These are phyloP conservation scores for Silene coronaria DNA, from an alignment of 179 eudicot genomes.

Conservation along the genomic window DNA sequence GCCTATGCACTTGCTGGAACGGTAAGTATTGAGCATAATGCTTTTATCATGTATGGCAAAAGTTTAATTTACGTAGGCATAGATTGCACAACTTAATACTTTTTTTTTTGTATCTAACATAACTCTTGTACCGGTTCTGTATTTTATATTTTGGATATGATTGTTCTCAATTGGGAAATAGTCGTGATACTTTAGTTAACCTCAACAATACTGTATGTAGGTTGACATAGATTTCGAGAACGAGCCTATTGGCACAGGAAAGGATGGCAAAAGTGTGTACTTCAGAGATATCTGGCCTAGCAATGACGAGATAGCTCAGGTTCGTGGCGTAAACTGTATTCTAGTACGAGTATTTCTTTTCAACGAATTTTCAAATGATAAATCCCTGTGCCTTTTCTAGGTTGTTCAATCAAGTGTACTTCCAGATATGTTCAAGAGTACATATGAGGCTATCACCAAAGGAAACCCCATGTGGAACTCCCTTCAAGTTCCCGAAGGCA, in stretches of 20 bases:
- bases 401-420: slow-evolving; percentile 85
- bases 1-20: slow-evolving; percentile 99
- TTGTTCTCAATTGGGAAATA: background rate
- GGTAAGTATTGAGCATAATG: slow-evolving; percentile 35
- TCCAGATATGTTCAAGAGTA: slow-evolving; percentile 87
- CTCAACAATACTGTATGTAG: slow-evolving; percentile 31
- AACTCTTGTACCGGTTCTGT: background rate
- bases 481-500: slow-evolving; percentile 55
- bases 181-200: background rate
- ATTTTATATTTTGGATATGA: background rate
- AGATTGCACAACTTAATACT: background rate
- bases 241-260: slow-evolving; percentile 92
- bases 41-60: background rate
- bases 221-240: slow-evolving; percentile 93
- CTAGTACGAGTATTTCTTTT: background rate
- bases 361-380: background rate
- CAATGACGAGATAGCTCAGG: slow-evolving; percentile 90
- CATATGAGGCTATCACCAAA: slow-evolving; percentile 78
- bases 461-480: slow-evolving; percentile 97
- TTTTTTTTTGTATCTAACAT: background rate
- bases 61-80: background rate
- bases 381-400: slow-evolving; percentile 30
- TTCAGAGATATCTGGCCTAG: slow-evolving; percentile 94
- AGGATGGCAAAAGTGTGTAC: slow-evolving; percentile 78
- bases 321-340: slow-evolving; percentile 12